A percentile compares a stretch with the other conserved stretches of the same genome.
phyloP scores from a whole-genome alignment of 768 basidiomycete species.

The Krasilnikovozyma curviuscula region DNA sequence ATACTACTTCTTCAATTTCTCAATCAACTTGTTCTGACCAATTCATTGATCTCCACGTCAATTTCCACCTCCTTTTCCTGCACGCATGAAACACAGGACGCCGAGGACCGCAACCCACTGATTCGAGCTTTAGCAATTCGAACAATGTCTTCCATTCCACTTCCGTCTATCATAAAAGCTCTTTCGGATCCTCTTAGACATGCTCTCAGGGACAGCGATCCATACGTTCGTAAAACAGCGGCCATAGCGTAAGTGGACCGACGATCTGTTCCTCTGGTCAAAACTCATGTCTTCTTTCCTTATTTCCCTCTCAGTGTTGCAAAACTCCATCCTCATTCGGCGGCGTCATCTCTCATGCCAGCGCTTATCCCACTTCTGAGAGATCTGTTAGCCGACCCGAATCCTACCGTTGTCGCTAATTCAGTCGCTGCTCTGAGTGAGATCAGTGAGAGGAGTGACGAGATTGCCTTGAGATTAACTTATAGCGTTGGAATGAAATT shows the following conservation, averaged over 20 bases:
- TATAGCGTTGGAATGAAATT: constrained; percentile 71
- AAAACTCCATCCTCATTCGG: constrained; percentile 76
- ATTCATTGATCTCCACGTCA: no score
- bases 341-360: constrained; percentile 58
- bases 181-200: constrained; percentile 79
- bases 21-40: no score
- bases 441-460: constrained; percentile 84
- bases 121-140: constrained; percentile 92
- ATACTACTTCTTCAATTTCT: no score
- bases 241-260: constrained; percentile 36
- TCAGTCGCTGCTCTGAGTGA: constrained; percentile 93
- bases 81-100: constrained; percentile 5
- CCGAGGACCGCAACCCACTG: constrained; percentile 68
- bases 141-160: constrained; percentile 97
- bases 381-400: constrained; percentile 77
- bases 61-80: neutral
- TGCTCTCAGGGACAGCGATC: constrained; percentile 79
- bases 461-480: constrained; percentile 80
- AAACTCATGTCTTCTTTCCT: neutral
- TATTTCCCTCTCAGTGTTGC: constrained; percentile 44
- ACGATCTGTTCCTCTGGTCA: neutral
- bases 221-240: constrained; percentile 96
- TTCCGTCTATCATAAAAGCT: constrained; percentile 48
- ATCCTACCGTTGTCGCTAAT: constrained; percentile 93
- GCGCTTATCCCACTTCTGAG: constrained; percentile 48